Base-by-base conservation (phyloP, 495 filamentous ascomycete species). In the Halenospora varia region DNA sequence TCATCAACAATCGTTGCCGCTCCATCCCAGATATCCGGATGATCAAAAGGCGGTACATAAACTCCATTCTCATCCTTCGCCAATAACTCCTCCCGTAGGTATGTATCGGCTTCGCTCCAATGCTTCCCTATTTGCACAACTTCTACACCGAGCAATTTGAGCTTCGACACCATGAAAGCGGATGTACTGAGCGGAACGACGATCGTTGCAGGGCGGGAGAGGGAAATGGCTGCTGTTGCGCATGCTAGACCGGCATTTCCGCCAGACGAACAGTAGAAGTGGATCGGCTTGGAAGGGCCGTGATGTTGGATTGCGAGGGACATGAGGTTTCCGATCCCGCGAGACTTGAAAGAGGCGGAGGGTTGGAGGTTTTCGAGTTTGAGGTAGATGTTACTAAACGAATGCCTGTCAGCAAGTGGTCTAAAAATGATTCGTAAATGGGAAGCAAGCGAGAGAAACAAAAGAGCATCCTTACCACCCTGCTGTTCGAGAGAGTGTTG, bases 321-420 rank as follows among this genome's bases (percentile, higher is more conserved):
- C 72, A 93, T 85, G 66, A 92, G 81, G 70, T 89, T 82, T 60
- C 92, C 93, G 60, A 97, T 84, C 17, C 89, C 93, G 66, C 90
- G 86, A 25, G 92, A 96, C 72, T 97, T 98, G 85, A 97, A 98
- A 10, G 91, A 95, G 46, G 90, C 92, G 3, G 88, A 88, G 3
- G 94, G 93, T 64, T 98, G 93, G 64, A 93, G 83, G 71, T 89
- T 89, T 58, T 98, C 93, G 55, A 97, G 84, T 69, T 98, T 98
- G 64, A 98, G 85, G 72, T 87, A 92, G 73, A 97, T 82, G 58
- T 67, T 67, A 44, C 64, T 67, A 26, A 13, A 23, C 4, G 11
- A 11, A 42, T 25, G 39, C 23, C 25, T 58, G 46, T 53, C 49
- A 58, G 40, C 19, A 19, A 15, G 20, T 17, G 6, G 25, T 41